Conservation (phyloP, 2,329 filamentous ascomycete genomes). For the Diaporthe velutina region DNA sequence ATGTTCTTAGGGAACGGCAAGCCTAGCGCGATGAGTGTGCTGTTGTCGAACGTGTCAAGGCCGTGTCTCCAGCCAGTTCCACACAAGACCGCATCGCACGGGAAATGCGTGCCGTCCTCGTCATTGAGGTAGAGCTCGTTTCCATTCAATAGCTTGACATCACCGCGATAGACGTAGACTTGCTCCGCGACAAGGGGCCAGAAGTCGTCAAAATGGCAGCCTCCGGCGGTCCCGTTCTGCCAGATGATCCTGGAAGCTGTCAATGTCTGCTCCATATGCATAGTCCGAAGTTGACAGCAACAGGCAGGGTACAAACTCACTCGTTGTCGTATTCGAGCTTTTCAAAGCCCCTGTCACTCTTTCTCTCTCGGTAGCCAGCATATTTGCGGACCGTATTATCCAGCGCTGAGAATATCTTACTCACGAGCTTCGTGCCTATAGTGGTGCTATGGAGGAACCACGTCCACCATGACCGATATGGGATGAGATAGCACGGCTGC, state of each 20-base stretch:
- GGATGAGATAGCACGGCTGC: not conserved
- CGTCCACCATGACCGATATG: not conserved
- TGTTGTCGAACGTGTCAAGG: not conserved
- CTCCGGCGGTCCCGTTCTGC: not conserved
- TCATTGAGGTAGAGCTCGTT: not conserved
- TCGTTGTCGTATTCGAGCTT: not conserved
- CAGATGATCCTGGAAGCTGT: not conserved
- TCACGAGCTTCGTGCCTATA: not conserved
- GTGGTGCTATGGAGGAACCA: slow-evolving; percentile 12
- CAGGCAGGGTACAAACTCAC: not conserved
- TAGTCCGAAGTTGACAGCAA: not conserved
- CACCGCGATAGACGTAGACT: not conserved
- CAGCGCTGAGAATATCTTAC: not conserved
- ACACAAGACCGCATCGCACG: not conserved
- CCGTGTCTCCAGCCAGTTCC: not conserved
- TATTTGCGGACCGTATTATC: not conserved
- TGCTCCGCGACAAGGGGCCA: not conserved
- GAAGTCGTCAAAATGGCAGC: slow-evolving; percentile 3
- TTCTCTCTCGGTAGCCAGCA: not conserved
- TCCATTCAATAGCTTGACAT: not conserved
- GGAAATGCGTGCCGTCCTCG: not conserved
- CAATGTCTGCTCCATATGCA: not conserved
- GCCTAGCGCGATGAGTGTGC: not conserved
- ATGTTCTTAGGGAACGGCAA: not conserved
- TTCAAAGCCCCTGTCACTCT: not conserved